These are phyloP conservation scores for Piper betle DNA, from an alignment of 164 flowering plant genomes.

Conservation along the genomic window DNA sequence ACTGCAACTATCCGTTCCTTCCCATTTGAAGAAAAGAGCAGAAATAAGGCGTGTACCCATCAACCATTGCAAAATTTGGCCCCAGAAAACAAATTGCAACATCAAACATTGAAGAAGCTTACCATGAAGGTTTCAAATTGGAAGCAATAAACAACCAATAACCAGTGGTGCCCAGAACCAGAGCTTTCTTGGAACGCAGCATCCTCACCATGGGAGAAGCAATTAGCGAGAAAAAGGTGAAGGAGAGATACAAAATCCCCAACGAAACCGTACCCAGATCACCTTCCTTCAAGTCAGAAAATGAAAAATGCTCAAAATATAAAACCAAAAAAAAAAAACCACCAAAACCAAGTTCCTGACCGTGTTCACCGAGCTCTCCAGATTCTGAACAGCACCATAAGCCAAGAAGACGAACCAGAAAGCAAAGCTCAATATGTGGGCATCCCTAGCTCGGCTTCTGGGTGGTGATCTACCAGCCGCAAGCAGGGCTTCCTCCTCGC, in stretches of 20 bases:
- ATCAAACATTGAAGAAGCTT: slow-evolving; percentile 2
- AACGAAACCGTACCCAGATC: slow-evolving; percentile 74
- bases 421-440: slow-evolving; percentile 63
- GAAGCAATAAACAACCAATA: slow-evolving; percentile 91
- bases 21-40: too few relatives aligned
- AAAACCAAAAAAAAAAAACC: background rate
- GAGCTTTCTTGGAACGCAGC: slow-evolving; percentile 69
- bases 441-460: slow-evolving; percentile 44
- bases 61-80: too few relatives aligned
- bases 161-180: slow-evolving; percentile 83
- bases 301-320: background rate
- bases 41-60: too few relatives aligned
- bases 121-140: slow-evolving; percentile 79
- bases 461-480: slow-evolving; percentile 9
- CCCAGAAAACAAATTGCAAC: too few relatives aligned
- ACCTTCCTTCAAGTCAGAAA: slow-evolving; percentile 30
- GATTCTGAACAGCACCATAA: slow-evolving; percentile 86
- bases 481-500: slow-evolving; percentile 41
- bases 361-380: slow-evolving; percentile 67
- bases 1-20: too few relatives aligned
- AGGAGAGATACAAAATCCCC: slow-evolving; percentile 79
- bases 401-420: slow-evolving; percentile 74
- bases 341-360: slow-evolving; percentile 23
- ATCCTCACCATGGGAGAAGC: slow-evolving; percentile 66
- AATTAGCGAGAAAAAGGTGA: slow-evolving; percentile 60